These are phyloP conservation scores for Pestalotiopsis sp. DNA, from an alignment of 2,329 filamentous ascomycete species.

Conservation along the genomic window DNA sequence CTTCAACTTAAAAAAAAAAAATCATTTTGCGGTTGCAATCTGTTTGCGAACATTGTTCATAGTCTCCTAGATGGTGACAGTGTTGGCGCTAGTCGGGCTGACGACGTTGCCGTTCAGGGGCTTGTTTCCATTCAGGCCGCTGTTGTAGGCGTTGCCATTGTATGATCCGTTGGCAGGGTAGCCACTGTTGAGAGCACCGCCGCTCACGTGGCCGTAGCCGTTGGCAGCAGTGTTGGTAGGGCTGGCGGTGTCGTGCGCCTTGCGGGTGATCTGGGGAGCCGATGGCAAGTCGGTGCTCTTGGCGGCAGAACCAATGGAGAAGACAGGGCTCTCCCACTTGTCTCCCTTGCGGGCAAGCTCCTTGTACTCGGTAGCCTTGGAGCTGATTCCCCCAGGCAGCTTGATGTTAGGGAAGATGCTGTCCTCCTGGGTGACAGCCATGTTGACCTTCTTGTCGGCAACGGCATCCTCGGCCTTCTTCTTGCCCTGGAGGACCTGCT, in stretches of 20 bases:
- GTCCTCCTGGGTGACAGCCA: constrained; percentile 84
- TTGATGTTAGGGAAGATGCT: constrained; percentile 86
- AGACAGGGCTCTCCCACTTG: constrained; percentile 92
- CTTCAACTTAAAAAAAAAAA: background rate
- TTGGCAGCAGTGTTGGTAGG: constrained; percentile 8
- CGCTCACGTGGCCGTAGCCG: background rate
- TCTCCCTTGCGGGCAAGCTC: constrained; percentile 88
- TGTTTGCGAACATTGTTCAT: background rate
- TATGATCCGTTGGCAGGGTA: background rate
- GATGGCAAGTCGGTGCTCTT: constrained; percentile 73
- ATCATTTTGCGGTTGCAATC: background rate
- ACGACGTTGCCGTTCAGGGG: background rate
- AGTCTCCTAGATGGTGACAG: constrained; percentile 8
- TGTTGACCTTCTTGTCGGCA: constrained; percentile 76
- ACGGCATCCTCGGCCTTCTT: constrained; percentile 68
- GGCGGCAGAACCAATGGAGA: constrained; percentile 78
- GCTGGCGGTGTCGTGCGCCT: constrained; percentile 36
- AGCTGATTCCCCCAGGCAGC: constrained; percentile 85
- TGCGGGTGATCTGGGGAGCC: constrained; percentile 53
- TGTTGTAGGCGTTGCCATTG: background rate
- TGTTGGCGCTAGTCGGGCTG: background rate
- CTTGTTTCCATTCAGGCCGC: background rate
- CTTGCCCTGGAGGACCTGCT: constrained; percentile 74
- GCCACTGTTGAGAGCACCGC: background rate
- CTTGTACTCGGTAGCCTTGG: constrained; percentile 93